Base-by-base conservation (phyloP, 2,329 filamentous ascomycete genomes). In the Plectosphaerella plurivora region DNA sequence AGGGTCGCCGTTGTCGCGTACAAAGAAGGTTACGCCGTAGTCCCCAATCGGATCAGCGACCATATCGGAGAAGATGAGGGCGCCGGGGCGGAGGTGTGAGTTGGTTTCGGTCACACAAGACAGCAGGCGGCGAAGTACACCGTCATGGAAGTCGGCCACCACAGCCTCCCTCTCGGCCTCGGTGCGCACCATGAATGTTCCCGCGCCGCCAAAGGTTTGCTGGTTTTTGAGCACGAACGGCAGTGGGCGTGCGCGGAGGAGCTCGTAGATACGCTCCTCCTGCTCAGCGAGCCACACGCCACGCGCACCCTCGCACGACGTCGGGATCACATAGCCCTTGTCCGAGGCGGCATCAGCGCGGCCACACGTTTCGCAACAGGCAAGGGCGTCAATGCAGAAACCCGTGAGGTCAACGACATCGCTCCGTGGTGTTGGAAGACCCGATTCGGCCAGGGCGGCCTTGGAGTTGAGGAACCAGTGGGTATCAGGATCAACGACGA, bases 161-260 rank as follows among this genome's bases (percentile, higher is more conserved):
- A 68, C 46, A 14, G 51, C 49, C 12, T 54, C 42, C 6, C 67
- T 62, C 20, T 68, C 59, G 3, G 59, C 57, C 11, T 64, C 60
- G 0, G 53, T 60, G 1, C 53, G 53, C 8, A 69, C 57, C 1
- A 71, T 59, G 51, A 64, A 71, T 0, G 67, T 70, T 3, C 68
- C 68, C 3, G 68, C 68, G 4, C 68, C 67, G 4, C 66, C 67
- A 52, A 68, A 69, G 1, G 65, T 68, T 48, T 69, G 68, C 47
- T 71, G 69, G 37, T 62, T 69, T 54, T 71, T 70, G 28, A 71
- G 53, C 2, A 70, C 67, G n/a, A 71, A 71, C 0, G 68, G 69
- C 1, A 68, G 48, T 0, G 54, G 52, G 5, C 63, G 59, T 15
- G 44, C 25, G 16, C 52, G 51, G 14, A 71, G 51, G 15, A 57